A percentile compares a stretch with the other conserved stretches of the same genome.
phyloP scores from a whole-genome alignment of 257 asterid genomes.

The Cordia subcordata region DNA sequence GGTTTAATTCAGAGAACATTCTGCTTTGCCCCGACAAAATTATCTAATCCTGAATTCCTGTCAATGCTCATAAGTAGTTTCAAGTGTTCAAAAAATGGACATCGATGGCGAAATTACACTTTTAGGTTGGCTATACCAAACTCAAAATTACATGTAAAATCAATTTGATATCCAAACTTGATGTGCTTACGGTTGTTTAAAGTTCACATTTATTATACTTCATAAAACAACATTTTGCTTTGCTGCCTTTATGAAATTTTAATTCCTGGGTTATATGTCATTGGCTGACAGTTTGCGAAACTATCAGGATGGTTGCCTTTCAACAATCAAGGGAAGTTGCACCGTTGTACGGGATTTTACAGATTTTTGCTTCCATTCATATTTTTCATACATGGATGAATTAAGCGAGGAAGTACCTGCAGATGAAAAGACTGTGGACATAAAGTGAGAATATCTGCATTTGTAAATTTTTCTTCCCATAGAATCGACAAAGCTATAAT shows the following conservation, averaged over 20 bases:
- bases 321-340: conserved; percentile 64
- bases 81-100: too few species aligned
- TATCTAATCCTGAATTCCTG: too few species aligned
- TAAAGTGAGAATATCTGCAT: conserved; percentile 44
- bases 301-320: conserved; percentile 67
- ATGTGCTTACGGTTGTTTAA: too few species aligned
- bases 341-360: conserved; percentile 71
- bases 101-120: too few species aligned
- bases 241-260: neutral
- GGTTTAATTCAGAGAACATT: too few species aligned
- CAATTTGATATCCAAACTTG: too few species aligned
- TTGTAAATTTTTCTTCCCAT: neutral
- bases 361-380: conserved; percentile 90
- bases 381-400: conserved; percentile 90
- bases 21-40: too few species aligned
- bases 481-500: neutral
- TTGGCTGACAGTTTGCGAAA: conserved; percentile 14
- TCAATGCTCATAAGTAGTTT: too few species aligned
- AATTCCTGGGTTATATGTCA: conserved; percentile 1
- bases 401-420: conserved; percentile 48
- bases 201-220: too few species aligned
- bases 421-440: conserved; percentile 62
- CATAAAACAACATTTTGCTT: neutral
- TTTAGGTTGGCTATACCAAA: too few species aligned
- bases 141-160: too few species aligned